These are phyloP conservation scores for Aspergillus brunneoviolaceus DNA, from an alignment of 2,329 filamentous ascomycete species.

Conservation along the genomic window DNA sequence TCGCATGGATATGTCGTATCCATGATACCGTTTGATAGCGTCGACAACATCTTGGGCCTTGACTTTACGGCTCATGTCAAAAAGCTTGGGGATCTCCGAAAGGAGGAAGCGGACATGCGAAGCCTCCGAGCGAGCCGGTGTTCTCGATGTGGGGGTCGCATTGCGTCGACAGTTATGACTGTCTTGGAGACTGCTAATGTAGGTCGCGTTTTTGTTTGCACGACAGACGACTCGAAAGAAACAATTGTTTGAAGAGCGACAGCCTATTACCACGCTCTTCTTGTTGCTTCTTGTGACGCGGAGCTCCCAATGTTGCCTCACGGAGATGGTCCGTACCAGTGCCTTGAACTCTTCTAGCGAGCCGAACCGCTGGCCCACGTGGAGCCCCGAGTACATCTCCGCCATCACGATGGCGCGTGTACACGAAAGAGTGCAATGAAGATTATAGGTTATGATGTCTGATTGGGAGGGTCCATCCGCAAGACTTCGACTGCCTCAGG, in stretches of 20 bases:
- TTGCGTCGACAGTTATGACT: conserved; percentile 38
- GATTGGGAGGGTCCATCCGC: conserved; percentile 30
- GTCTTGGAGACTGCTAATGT: conserved; percentile 42
- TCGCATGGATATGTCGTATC: conserved; percentile 41
- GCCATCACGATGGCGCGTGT: conserved; percentile 28
- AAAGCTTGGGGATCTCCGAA: conserved; percentile 41
- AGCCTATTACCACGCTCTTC: conserved; percentile 43
- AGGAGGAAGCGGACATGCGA: conserved; percentile 43
- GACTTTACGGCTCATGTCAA: conserved; percentile 39
- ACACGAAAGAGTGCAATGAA: conserved; percentile 10
- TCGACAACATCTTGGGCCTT: conserved; percentile 41
- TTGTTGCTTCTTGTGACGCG: conserved; percentile 43
- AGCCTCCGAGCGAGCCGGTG: conserved; percentile 40
- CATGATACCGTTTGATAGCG: conserved; percentile 43
- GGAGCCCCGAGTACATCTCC: conserved; percentile 42
- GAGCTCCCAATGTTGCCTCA: conserved; percentile 43
- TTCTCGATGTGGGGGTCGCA: conserved; percentile 29
- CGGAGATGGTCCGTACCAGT: conserved; percentile 41
- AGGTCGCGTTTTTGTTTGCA: conserved; percentile 41
- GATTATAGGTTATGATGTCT: conserved; percentile 14
- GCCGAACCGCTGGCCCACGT: conserved; percentile 39
- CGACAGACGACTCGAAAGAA: conserved; percentile 43
- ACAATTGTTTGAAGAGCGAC: conserved; percentile 40
- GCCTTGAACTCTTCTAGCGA: conserved; percentile 43
- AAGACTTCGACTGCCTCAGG: conserved; percentile 3